These are phyloP conservation scores for Gossypium mustelinum DNA, from an alignment of 345 rosid species.

Conservation along the genomic window DNA sequence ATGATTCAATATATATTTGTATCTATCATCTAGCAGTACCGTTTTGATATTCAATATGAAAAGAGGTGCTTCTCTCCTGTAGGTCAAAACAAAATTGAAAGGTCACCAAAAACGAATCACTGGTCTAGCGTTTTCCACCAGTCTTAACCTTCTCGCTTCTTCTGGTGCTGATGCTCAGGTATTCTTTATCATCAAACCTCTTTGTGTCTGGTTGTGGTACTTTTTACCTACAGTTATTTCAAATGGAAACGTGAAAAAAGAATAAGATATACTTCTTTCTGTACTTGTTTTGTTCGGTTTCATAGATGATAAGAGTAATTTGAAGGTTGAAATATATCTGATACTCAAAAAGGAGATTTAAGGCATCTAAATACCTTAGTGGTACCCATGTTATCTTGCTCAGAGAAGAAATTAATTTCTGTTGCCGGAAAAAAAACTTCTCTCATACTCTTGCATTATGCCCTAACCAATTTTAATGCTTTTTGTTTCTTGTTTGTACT, in stretches of 20 bases:
- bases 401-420: not conserved
- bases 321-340: not conserved
- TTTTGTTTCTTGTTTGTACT: not conserved
- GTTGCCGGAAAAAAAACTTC: not conserved
- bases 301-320: not conserved
- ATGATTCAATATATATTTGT: not conserved
- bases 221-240: not conserved
- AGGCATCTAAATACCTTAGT: not conserved
- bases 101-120: conserved; percentile 75
- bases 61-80: not conserved
- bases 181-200: conserved; percentile 7
- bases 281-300: not conserved
- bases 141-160: conserved; percentile 58
- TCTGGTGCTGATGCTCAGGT: conserved; percentile 95
- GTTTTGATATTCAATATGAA: not conserved
- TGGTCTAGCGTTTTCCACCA: conserved; percentile 72
- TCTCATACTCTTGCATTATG: not conserved
- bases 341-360: not conserved
- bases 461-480: not conserved
- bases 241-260: not conserved
- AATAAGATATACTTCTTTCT: not conserved
- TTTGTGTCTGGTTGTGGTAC: not conserved
- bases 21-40: not conserved
- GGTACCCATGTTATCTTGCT: not conserved
- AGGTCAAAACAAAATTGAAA: conserved; percentile 71